Percentiles rank a stretch among this genome's conserved stretches.
Evolutionary conservation across 192 early-diverging fungal species (phyloP).

Genomic region (Oehlia diaphana): DNA sequence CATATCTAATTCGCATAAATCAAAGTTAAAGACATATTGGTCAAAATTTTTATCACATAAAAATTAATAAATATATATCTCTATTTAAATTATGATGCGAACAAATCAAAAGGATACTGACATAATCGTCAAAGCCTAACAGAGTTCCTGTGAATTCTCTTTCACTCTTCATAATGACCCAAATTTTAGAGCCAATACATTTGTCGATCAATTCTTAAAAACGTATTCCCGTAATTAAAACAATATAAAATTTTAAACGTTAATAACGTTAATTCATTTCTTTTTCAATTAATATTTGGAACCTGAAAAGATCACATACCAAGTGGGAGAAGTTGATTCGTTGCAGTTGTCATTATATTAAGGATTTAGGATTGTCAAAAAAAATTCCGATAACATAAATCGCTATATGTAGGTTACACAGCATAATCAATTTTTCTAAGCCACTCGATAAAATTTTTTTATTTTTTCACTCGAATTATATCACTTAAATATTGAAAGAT

Average conservation of each 20-base stretch:
- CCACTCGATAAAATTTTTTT: too few relatives aligned
- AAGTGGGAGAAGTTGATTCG: constrained; percentile 17
- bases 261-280: too few relatives aligned
- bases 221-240: too few relatives aligned
- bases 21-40: neutral
- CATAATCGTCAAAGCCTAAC: constrained; percentile 98
- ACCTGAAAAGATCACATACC: neutral
- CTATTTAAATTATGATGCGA: neutral
- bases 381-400: too few relatives aligned
- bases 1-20: constrained; percentile 66
- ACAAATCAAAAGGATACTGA: constrained; percentile 57
- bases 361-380: neutral
- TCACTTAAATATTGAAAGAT: neutral
- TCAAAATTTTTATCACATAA: neutral
- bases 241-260: neutral
- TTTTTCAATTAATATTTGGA: too few relatives aligned
- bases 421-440: too few relatives aligned
- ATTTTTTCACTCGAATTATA: too few relatives aligned
- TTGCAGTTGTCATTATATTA: neutral
- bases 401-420: too few relatives aligned
- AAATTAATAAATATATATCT: constrained; percentile 6
- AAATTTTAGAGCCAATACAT: constrained; percentile 95
- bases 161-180: constrained; percentile 97
- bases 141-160: constrained; percentile 97
- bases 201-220: constrained; percentile 88